A percentile compares a stretch with the other conserved stretches of the same genome.
Evolutionary conservation across 2,329 filamentous ascomycete genomes (phyloP).

Genomic region (Canariomyces notabilis): DNA sequence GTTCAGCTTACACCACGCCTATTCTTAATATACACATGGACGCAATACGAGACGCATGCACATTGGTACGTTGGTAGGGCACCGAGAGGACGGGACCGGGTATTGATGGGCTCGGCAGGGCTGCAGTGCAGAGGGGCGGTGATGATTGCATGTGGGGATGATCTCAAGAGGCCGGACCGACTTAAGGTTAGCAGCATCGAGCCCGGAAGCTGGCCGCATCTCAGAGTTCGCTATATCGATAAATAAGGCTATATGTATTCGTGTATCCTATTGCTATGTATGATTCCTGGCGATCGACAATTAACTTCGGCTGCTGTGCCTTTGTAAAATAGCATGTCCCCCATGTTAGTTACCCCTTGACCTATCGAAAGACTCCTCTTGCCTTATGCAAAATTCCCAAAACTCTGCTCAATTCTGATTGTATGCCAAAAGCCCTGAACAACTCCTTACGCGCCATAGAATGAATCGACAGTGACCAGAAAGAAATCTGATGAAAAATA

Average conservation of each 20-base stretch:
- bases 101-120: conserved; percentile 2
- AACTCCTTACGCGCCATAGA: conserved; percentile 10
- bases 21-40: neutral
- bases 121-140: neutral
- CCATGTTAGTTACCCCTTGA: neutral
- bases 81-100: conserved; percentile 7
- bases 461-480: conserved; percentile 2
- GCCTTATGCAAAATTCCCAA: conserved; percentile 6
- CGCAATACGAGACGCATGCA: conserved; percentile 2
- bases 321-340: neutral
- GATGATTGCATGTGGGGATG: too few relatives aligned
- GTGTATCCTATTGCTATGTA: neutral
- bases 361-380: neutral
- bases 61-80: neutral
- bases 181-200: too few relatives aligned
- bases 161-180: too few relatives aligned
- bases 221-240: neutral
- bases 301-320: too few relatives aligned
- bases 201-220: too few relatives aligned
- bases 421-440: neutral
- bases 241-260: neutral
- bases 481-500: conserved; percentile 2
- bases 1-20: neutral
- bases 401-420: neutral
- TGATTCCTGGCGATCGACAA: neutral